These are phyloP conservation scores for Lactarius trivialis DNA, from an alignment of 768 basidiomycete species.

Conservation along the genomic window DNA sequence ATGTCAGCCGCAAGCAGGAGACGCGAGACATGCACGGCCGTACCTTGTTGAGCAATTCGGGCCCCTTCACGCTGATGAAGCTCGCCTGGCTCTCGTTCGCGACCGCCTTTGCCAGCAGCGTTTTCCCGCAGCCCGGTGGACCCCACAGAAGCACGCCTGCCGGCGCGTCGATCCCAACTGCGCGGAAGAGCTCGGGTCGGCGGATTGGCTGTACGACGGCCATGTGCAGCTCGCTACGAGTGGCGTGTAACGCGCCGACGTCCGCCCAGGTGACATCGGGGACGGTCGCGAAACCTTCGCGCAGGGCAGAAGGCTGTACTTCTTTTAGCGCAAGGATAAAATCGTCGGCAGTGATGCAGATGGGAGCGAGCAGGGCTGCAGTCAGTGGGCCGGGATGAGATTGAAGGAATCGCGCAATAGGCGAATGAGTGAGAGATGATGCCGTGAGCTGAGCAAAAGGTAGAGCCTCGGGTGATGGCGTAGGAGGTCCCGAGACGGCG, in stretches of 20 bases:
- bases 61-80: slow-evolving; percentile 97
- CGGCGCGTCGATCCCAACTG: slow-evolving; percentile 84
- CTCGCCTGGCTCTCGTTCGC: slow-evolving; percentile 94
- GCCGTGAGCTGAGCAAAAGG: slow-evolving; percentile 33
- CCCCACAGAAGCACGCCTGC: slow-evolving; percentile 98
- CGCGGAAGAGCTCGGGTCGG: slow-evolving; percentile 80
- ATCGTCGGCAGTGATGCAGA: slow-evolving; percentile 76
- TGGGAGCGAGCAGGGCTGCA: slow-evolving; percentile 65
- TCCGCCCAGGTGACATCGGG: slow-evolving; percentile 95
- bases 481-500: background rate
- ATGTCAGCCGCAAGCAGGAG: no score
- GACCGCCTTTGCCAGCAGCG: slow-evolving; percentile 94
- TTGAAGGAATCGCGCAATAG: slow-evolving; percentile 85
- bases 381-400: slow-evolving; percentile 82
- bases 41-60: slow-evolving; percentile 94
- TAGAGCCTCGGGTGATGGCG: slow-evolving; percentile 17
- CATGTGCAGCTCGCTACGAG: slow-evolving; percentile 92
- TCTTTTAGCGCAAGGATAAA: slow-evolving; percentile 77
- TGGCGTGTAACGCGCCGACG: slow-evolving; percentile 82
- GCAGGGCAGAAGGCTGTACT: slow-evolving; percentile 92
- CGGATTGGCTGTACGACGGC: slow-evolving; percentile 93
- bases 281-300: slow-evolving; percentile 96
- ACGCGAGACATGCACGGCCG: slow-evolving; percentile 17
- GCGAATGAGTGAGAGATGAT: slow-evolving; percentile 38
- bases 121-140: slow-evolving; percentile 97